Base-by-base conservation (phyloP, 352 stramenopile genomes). In the Phytophthora tubulina region DNA sequence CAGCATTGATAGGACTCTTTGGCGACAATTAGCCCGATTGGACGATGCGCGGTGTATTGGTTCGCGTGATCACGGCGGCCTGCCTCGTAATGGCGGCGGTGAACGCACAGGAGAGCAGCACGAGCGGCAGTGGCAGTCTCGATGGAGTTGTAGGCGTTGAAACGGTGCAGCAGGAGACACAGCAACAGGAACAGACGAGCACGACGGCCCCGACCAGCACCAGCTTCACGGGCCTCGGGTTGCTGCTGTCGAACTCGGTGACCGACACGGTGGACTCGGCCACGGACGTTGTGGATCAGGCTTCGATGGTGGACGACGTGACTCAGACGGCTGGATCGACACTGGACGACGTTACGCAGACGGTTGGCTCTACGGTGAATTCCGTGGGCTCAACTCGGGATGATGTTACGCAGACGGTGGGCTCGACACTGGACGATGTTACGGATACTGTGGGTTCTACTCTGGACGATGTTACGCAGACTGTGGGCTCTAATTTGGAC, bases 1-100 rank as follows among this genome's bases (percentile, higher is more conserved):
- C 6, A 15, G 27, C 11, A 53, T 35, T 27, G 21, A 27, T 27
- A 27, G 13, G 27, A 31, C 49, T 41, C 30, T 14, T 41, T 9
- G 8, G 52, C 33, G 38, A 33, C 38, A 49, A 50, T 27, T 10
- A 50, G n/a, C 21, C 9, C 53, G 38, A 36, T 50, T 27, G 5
- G 35, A 50, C 27, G 35, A 79, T 79, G 72, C 68, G 68, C n/a
- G 42, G n/a, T 45, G 52, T 33, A 45, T 54, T 70, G 36, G 48
- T 79, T 45, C 56, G 70, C 46, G 57, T 71, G 48, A 60, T 72
- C 36, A 58, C 64, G 27, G 72, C 59, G 6, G 72, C 68, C 59
- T 76, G 67, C 62, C 57, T 75, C 55, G 53, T 70, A 2, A 15
- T 53, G 59, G 46, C 67, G 57, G 59, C 72, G 6, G 62, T 50